Base-by-base conservation (phyloP, 148 eudicot species). In the Pouteria glomerata region DNA sequence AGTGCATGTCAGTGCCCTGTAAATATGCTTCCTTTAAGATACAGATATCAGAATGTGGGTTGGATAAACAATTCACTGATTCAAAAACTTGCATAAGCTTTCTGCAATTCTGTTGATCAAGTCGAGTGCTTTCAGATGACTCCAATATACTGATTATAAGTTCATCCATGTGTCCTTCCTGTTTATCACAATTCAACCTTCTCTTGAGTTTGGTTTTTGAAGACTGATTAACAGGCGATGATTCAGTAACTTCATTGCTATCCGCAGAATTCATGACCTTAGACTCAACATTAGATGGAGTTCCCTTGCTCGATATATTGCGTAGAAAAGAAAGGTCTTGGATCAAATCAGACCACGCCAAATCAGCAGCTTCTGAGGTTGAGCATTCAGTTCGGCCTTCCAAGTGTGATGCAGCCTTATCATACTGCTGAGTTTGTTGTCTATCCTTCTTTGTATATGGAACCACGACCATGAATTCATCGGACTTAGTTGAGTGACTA, bases 381-480 rank as follows among this genome's bases (percentile, higher is more conserved):
- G 78, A 72, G 26, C 75, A 60, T 26, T 78, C 73, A 33, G 48
- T 72, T 69, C 66, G 57, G 56, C 71, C 72, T 51, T 59, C 65
- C 34, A 71, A 70, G 42, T 63, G 56, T 1, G 75, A 70, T 58
- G 47, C 77, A 68, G 76, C 45, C 65, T 60, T 77, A 71, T 77
- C 77, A 57, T 69, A 35, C 57, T 78, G 82, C 79, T 68, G 66
- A 18, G 60, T 50, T 68, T 77, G 84, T 63, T 74, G 73, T 64
- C 70, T 65, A 60, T 59, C 70, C 81, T 86, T 95, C 78, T 86
- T 95, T 27, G 78, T 69, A 76, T 82, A 91, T 13, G 98, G 98
- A 74, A 91, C 79, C 55, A 91, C 78, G 69, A 90, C 88, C 15
- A 91, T 47, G 76, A 91, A 91, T 3, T 89, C 97, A 29, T 84